Percentiles rank a stretch among this genome's conserved stretches.
phyloP scores from a whole-genome alignment of 495 filamentous ascomycete genomes.

The Hyaloscypha variabilis region DNA sequence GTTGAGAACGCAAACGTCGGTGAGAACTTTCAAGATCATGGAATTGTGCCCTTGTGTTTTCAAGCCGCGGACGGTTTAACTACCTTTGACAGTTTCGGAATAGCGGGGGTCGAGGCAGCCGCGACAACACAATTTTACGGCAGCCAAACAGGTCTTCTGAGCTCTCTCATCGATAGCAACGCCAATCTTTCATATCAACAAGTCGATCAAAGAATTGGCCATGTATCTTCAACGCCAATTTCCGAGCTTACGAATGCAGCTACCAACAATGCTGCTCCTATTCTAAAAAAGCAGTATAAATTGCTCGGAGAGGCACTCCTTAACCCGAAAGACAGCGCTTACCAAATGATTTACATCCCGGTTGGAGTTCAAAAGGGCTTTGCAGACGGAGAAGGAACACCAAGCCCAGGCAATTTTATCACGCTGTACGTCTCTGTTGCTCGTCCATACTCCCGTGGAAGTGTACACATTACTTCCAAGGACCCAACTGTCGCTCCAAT shows the following conservation, averaged over 20 bases:
- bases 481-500: slow-evolving; percentile 37
- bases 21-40: slow-evolving; percentile 66
- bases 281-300: slow-evolving; percentile 34
- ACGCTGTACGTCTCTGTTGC: neutral
- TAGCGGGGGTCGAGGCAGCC: slow-evolving; percentile 34
- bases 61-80: slow-evolving; percentile 33
- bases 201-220: neutral
- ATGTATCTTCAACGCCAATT: neutral
- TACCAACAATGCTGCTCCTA: slow-evolving; percentile 4
- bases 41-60: slow-evolving; percentile 52
- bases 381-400: neutral
- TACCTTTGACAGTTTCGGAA: neutral
- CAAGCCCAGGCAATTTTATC: neutral
- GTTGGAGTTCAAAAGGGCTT: neutral
- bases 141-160: slow-evolving; percentile 31
- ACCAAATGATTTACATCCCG: neutral
- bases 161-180: slow-evolving; percentile 4
- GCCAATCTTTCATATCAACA: slow-evolving; percentile 16
- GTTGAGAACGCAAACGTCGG: slow-evolving; percentile 28
- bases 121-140: slow-evolving; percentile 39
- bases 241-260: neutral
- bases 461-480: slow-evolving; percentile 50
- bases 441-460: slow-evolving; percentile 54
- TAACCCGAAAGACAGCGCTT: slow-evolving; percentile 25
- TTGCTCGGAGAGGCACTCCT: slow-evolving; percentile 37